Percentiles rank a stretch among this genome's conserved stretches.
Evolutionary conservation across 2,329 filamentous ascomycete genomes (phyloP).

Genomic region (Ambrosiella beaveri): DNA sequence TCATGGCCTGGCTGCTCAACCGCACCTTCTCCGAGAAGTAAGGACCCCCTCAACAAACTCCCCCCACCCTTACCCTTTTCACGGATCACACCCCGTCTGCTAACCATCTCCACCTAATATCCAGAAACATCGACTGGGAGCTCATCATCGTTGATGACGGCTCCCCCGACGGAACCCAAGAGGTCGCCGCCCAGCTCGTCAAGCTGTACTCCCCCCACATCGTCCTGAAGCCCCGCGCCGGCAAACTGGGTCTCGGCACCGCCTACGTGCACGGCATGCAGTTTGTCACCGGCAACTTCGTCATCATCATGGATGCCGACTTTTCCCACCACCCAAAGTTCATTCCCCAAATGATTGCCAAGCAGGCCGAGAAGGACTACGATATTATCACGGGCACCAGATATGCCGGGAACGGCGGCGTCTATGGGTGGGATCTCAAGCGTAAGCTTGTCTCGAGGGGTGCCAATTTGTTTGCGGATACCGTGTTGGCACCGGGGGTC

Average conservation of each 20-base stretch:
- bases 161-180: conserved; percentile 87
- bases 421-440: conserved; percentile 94
- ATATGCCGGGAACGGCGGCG: conserved; percentile 76
- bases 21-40: conserved; percentile 82
- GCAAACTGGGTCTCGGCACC: conserved; percentile 92
- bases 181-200: conserved; percentile 77
- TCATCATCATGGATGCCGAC: conserved; percentile 99
- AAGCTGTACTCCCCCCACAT: conserved; percentile 68
- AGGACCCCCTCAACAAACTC: conserved; percentile 17
- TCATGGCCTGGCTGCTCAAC: conserved; percentile 87
- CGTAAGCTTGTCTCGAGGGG: conserved; percentile 69
- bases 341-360: conserved; percentile 80
- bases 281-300: conserved; percentile 79
- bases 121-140: conserved; percentile 85
- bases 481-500: conserved; percentile 78
- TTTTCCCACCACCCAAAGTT: conserved; percentile 99
- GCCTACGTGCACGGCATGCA: conserved; percentile 91
- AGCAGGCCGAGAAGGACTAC: conserved; percentile 61
- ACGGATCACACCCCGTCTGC: not conserved
- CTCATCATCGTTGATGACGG: conserved; percentile 96
- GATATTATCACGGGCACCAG: conserved; percentile 95
- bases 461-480: conserved; percentile 91
- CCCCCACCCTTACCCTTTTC: not conserved
- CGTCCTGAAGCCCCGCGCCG: conserved; percentile 69
- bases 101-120: not conserved